Evolutionary conservation across 257 asterid genomes (phyloP), one percentile per base, ranked within the genome.

Genomic region (Phtheirospermum japonicum): DNA sequence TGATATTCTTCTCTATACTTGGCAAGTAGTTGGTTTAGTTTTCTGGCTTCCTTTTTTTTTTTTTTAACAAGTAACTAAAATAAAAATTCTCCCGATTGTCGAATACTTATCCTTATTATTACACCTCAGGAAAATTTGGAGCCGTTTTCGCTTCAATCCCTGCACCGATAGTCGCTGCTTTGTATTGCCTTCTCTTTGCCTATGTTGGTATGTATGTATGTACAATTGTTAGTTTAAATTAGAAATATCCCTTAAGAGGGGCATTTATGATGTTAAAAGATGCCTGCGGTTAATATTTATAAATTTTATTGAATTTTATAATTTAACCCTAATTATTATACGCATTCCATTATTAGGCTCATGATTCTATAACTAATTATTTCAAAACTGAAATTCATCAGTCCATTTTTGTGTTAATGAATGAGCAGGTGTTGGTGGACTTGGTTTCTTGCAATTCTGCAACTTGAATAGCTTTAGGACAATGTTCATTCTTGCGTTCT

Each of bases 101-200:
- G 4, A 20, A 52, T 10, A 3, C 53, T 62, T 4, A 52, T 36
- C 1, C 5, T 51, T 19, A 19, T 43, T 34, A 20, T 18, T 45
- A 19, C 18, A 34, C 34, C 52, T 57, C 85, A 89, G 99, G 91
- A 34, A 93, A 93, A 80, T 93, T 89, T 40, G 99, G 97, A 72
- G 99, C 97, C 39, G 91, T 93, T 45, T 93, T 93, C 66, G 97
- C 99, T 55, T 93, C 99, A 33, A 87, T 89, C 61, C 99, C 99
- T 14, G 83, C 94, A 32, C 92, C 99, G 2, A 93, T 93, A 4
- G 51, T 93, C 48, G 96, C 96, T 66, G 99, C 95, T 17, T 66
- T 89, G 60, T 93, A 93, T 49, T 93, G 99, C 80, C 67, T 89
- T 68, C 84, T 93, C 71, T 93, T 87, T 49, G 97, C 99, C 60